A percentile compares a stretch with the other conserved stretches of the same genome.
phyloP scores from a whole-genome alignment of 805 yeast species.

The Candida montana region DNA sequence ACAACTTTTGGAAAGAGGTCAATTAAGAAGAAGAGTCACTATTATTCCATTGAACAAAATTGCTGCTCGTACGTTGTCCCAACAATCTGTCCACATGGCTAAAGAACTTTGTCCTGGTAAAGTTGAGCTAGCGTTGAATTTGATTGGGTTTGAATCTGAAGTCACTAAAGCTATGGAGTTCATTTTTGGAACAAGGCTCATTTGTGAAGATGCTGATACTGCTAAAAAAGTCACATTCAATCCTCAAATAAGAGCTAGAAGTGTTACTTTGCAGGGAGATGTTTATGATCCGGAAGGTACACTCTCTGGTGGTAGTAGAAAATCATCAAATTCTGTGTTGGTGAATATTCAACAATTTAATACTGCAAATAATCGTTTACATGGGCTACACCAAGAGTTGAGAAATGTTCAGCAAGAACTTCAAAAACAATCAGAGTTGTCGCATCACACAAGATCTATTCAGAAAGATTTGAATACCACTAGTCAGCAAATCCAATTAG shows the following conservation, averaged over 20 bases:
- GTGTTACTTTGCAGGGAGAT: constrained; percentile 91
- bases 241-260: constrained; percentile 70
- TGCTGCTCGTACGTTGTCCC: constrained; percentile 49
- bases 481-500: constrained; percentile 52
- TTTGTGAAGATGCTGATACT: constrained; percentile 82
- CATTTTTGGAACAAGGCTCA: constrained; percentile 84
- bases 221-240: constrained; percentile 88
- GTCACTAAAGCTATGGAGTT: constrained; percentile 81
- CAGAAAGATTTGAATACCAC: constrained; percentile 56
- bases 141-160: constrained; percentile 68
- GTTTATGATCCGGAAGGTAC: constrained; percentile 95
- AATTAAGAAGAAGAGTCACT: constrained; percentile 75
- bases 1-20: constrained; percentile 71
- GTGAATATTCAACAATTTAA: constrained; percentile 64
- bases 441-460: constrained; percentile 45
- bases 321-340: constrained; percentile 50
- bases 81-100: constrained; percentile 55
- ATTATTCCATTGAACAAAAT: constrained; percentile 90
- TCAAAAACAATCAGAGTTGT: constrained; percentile 35
- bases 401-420: constrained; percentile 35
- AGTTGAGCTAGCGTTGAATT: constrained; percentile 84
- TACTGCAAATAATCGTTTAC: constrained; percentile 33
- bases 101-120: constrained; percentile 73
- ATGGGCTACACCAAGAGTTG: constrained; percentile 39
- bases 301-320: constrained; percentile 89